Evolutionary conservation across 208 protist species (phyloP).

Genomic region (Leishmania arabica): DNA sequence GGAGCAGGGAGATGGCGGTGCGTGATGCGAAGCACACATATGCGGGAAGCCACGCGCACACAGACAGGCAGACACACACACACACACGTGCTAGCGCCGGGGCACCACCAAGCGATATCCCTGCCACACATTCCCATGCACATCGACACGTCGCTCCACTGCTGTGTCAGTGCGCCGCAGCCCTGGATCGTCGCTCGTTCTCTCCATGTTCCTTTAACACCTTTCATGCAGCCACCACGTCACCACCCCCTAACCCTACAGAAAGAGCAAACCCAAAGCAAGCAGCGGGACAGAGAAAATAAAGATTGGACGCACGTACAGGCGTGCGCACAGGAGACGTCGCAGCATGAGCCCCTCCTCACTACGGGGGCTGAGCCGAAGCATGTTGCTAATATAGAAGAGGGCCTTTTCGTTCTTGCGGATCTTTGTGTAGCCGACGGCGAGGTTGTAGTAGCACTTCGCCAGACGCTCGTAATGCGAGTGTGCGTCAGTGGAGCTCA

Average conservation of each 20-base stretch:
- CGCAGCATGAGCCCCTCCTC: conserved; percentile 42
- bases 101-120: too few relatives aligned
- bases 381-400: conserved; percentile 58
- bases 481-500: not conserved
- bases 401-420: conserved; percentile 53
- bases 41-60: not conserved
- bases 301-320: conserved; percentile 3
- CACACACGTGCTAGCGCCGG: not conserved
- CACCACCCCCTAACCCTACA: conserved; percentile 7
- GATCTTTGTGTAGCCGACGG: conserved; percentile 79
- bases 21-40: too few relatives aligned
- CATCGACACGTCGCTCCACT: not conserved
- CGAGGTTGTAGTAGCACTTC: conserved; percentile 66
- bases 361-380: conserved; percentile 50
- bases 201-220: not conserved
- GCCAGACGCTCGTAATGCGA: conserved; percentile 12
- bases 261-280: conserved; percentile 5
- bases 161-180: not conserved
- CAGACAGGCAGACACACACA: not conserved
- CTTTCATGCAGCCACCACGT: not conserved
- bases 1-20: too few relatives aligned
- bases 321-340: conserved; percentile 18
- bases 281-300: conserved; percentile 3
- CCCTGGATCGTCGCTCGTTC: not conserved
- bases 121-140: not conserved